Conservation (phyloP, 345 rosid genomes). For the Ailanthus altissimus region DNA sequence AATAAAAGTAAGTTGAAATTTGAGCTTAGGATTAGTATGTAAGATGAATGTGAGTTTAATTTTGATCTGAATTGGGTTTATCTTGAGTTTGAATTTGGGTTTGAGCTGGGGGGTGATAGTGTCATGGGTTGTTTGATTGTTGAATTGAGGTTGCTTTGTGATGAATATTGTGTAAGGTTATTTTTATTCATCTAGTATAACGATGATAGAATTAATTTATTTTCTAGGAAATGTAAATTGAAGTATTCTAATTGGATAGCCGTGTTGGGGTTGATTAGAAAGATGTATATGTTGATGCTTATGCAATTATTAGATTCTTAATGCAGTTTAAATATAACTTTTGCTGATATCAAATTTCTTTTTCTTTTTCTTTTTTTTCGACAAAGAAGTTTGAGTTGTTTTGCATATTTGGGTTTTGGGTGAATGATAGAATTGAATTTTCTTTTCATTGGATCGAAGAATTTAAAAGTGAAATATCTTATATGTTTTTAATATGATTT, state of each 20-base stretch:
- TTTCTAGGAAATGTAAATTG: background rate
- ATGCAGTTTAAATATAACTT: background rate
- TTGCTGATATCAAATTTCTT: background rate
- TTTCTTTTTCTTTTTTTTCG: background rate
- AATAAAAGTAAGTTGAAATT: conserved; percentile 65
- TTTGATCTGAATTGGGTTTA: background rate
- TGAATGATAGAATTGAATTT: background rate
- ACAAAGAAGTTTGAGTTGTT: background rate
- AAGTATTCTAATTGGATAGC: background rate
- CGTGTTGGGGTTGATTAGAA: background rate
- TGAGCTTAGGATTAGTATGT: background rate
- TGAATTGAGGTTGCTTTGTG: background rate
- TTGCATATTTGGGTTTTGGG: background rate
- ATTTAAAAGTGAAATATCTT: background rate
- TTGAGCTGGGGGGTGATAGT: background rate
- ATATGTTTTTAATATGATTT: background rate
- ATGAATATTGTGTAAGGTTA: background rate
- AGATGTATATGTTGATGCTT: background rate
- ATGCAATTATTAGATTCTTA: background rate
- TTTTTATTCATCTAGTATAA: background rate
- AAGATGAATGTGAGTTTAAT: background rate
- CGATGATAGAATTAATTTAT: background rate
- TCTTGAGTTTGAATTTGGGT: background rate
- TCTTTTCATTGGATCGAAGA: background rate
- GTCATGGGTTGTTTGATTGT: background rate